Conservation (phyloP, 78 protist species). For the Pigoraptor vietnamica region DNA sequence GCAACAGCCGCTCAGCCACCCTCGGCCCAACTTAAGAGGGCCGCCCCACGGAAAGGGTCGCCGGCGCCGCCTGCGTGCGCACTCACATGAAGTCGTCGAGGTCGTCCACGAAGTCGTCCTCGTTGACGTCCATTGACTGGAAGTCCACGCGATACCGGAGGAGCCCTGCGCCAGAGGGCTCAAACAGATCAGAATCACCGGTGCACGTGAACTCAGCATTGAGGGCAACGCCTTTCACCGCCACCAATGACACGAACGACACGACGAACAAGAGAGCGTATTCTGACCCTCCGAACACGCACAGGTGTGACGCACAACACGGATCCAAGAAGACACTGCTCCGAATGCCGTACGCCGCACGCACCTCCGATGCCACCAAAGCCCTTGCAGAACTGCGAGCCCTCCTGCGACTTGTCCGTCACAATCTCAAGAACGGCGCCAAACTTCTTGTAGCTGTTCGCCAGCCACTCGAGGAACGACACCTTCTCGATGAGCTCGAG, state of each 20-base stretch:
- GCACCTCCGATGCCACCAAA: constrained; percentile 99
- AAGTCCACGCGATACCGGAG: constrained; percentile 81
- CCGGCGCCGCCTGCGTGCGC: no score
- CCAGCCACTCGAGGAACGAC: constrained; percentile 93
- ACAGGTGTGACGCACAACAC: background rate
- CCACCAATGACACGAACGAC: background rate
- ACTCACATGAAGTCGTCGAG: background rate
- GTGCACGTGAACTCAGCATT: background rate
- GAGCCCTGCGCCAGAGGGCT: constrained; percentile 9
- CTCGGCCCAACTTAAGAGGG: no score
- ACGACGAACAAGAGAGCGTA: background rate
- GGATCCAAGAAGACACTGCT: background rate
- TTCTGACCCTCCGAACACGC: background rate
- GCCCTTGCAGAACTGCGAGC: constrained; percentile 96
- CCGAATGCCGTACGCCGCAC: background rate
- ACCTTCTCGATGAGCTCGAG: constrained; percentile 63
- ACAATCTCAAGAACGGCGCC: constrained; percentile 93
- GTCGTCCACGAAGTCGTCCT: constrained; percentile 39
- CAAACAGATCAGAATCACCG: background rate
- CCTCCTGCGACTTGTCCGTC: constrained; percentile 95
- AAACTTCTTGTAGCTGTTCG: constrained; percentile 85
- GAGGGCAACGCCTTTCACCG: background rate
- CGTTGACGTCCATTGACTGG: constrained; percentile 29
- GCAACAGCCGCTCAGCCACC: no score
- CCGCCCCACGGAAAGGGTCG: no score